Percentiles rank a stretch among this genome's conserved stretches.
Evolutionary conservation across 352 stramenopile species (phyloP).

Genomic region (Phytophthora foliorum): DNA sequence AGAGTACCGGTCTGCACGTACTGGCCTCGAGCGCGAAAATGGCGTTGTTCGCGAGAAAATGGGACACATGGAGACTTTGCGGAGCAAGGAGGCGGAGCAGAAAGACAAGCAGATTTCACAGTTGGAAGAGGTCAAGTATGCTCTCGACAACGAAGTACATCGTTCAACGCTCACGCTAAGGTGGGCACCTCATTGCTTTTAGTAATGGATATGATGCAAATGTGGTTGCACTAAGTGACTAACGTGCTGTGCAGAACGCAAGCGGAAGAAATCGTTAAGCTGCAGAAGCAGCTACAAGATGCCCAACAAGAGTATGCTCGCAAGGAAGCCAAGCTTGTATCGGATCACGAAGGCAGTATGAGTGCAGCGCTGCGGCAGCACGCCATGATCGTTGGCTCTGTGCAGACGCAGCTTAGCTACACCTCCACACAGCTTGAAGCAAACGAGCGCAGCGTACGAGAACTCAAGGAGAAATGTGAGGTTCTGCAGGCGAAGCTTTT

Average conservation of each 20-base stretch:
- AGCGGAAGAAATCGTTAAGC: constrained; percentile 63
- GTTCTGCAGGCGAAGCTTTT: constrained; percentile 56
- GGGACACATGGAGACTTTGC: constrained; percentile 52
- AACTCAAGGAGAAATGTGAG: constrained; percentile 60
- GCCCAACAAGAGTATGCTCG: constrained; percentile 52
- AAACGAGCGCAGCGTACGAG: constrained; percentile 31
- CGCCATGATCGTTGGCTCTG: constrained; percentile 44
- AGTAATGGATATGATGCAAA: neutral
- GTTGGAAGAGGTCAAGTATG: constrained; percentile 73
- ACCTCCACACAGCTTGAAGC: constrained; percentile 49
- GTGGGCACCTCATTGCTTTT: constrained; percentile 30
- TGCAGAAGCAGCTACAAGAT: constrained; percentile 66
- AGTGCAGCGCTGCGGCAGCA: constrained; percentile 48
- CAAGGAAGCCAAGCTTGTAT: constrained; percentile 47
- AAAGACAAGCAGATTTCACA: constrained; percentile 66
- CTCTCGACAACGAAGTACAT: constrained; percentile 64
- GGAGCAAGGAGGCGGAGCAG: constrained; percentile 55
- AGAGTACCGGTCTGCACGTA: constrained; percentile 62
- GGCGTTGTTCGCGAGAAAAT: constrained; percentile 64
- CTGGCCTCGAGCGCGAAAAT: constrained; percentile 66
- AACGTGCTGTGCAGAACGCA: constrained; percentile 37
- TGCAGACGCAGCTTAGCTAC: constrained; percentile 62
- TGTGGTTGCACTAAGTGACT: constrained; percentile 1
- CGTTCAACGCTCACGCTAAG: constrained; percentile 48
- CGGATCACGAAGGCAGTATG: constrained; percentile 48